These are phyloP conservation scores for Aspergillus texensis DNA, from an alignment of 2,329 filamentous ascomycete species.

Conservation along the genomic window DNA sequence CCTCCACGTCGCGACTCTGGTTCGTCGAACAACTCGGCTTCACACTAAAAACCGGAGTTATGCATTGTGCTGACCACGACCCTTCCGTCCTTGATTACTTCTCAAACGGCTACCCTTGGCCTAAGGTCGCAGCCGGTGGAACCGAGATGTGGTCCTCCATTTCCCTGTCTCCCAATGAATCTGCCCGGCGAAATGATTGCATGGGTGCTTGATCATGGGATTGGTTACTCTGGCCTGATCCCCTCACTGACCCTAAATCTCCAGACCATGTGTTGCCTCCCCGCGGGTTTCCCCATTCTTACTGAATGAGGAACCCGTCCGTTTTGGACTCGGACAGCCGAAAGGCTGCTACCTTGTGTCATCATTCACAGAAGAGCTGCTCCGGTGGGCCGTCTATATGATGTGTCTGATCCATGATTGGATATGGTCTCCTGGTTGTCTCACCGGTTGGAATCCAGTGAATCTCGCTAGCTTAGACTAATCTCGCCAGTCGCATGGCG, in stretches of 20 bases:
- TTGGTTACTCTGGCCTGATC: conserved; percentile 4
- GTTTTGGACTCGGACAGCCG: conserved; percentile 6
- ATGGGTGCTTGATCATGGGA: conserved; percentile 1
- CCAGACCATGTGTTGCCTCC: conserved; percentile 11
- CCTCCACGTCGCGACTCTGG: conserved; percentile 13
- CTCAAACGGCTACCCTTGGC: conserved; percentile 1
- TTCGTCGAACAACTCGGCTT: conserved; percentile 8
- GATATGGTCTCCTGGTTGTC: background rate
- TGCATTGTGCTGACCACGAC: background rate
- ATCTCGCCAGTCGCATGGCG: conserved; percentile 5
- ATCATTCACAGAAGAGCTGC: background rate
- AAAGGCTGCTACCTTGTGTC: background rate
- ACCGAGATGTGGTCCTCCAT: conserved; percentile 7
- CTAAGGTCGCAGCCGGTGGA: conserved; percentile 18
- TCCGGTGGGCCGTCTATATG: conserved; percentile 1
- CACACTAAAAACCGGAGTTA: background rate
- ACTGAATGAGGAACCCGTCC: conserved; percentile 2
- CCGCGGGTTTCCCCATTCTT: conserved; percentile 8
- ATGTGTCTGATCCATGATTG: conserved; percentile 8
- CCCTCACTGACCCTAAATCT: background rate
- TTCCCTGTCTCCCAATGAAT: background rate
- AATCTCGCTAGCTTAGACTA: conserved; percentile 4
- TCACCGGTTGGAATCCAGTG: conserved; percentile 2
- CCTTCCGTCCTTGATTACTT: conserved; percentile 3
- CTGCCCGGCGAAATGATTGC: background rate